A percentile compares a stretch with the other conserved stretches of the same genome.
Conservation (phyloP, 208 protist genomes). For the Leishmania aethiopica region DNA sequence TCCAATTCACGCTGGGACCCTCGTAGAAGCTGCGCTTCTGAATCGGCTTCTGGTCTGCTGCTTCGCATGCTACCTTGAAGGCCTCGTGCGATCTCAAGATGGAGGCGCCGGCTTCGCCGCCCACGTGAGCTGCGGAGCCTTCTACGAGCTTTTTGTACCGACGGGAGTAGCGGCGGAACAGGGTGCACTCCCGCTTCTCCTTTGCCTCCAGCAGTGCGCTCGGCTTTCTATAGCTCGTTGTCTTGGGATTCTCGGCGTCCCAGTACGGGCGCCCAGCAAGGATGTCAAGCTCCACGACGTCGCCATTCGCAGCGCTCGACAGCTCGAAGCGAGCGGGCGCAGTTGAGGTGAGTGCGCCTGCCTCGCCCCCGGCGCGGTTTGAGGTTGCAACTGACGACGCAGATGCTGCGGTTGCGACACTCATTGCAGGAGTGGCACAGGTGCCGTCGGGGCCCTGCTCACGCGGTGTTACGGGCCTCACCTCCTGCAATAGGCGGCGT, state of each 20-base stretch:
- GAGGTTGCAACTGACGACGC: not conserved
- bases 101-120: slow-evolving; percentile 23
- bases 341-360: not conserved
- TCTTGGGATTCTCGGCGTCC: slow-evolving; percentile 22
- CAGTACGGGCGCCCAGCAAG: slow-evolving; percentile 35
- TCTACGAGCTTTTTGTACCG: slow-evolving; percentile 36
- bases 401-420: not conserved
- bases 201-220: slow-evolving; percentile 51
- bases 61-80: slow-evolving; percentile 23
- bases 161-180: slow-evolving; percentile 54
- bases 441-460: not conserved
- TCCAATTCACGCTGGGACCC: slow-evolving; percentile 26
- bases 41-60: slow-evolving; percentile 32
- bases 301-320: slow-evolving; percentile 47
- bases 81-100: slow-evolving; percentile 20
- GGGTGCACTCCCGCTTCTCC: slow-evolving; percentile 31
- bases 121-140: slow-evolving; percentile 21
- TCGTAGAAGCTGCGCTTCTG: slow-evolving; percentile 42
- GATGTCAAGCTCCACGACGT: slow-evolving; percentile 44
- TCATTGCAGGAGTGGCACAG: not conserved
- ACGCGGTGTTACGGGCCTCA: not conserved
- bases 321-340: slow-evolving; percentile 38
- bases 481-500: not conserved
- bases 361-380: not conserved
- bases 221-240: slow-evolving; percentile 19